Evolutionary conservation across 2,329 filamentous ascomycete genomes (phyloP), one percentile per base, ranked within the genome.

Genomic region (Trichoderma arundinaceum): DNA sequence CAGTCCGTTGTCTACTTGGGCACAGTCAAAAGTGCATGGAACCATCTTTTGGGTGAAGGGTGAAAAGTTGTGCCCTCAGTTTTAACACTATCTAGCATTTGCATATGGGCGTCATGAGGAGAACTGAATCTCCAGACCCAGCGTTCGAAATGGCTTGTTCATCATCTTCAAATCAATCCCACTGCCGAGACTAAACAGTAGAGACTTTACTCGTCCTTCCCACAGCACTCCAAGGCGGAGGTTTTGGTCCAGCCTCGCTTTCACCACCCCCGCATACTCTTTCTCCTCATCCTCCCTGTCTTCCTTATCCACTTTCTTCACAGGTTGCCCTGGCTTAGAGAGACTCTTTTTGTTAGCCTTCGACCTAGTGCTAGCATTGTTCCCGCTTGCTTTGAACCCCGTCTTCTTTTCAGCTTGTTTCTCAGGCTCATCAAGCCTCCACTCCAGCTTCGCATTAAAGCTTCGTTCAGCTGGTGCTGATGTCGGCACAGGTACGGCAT

Each of bases 151-250:
- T 44, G 92, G 90, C 73, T 91, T 89, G 75, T 94, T 91, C 69
- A 88, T 82, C 72, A 86, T 88, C 73, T 87, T 88, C 73, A 95
- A 83, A 74, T 96, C 93, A 64, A 99, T 87, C 58, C 88, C 92
- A 65, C 92, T 92, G 9, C 95, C 95, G 48, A 97, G 83, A 72
- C 92, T 96, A 76, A 98, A 96, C 65, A 99, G 84, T 66, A 99
- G 81, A 70, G 96, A 94, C 80, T 98, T 97, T 67, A 96, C 86
- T 63, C 93, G 86, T 2, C 94, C 94, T 76, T 98, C 94, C 94
- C 95, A 99, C 22, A 98, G 79, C 58, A 98, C 77, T 0, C 93
- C 92, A 62, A 97, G 87, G 69, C 90, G 89, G 80, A 92, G 89
- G 70, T 94, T 91, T 80, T 97, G 94, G 75, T 97, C 93, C 60